These are phyloP conservation scores for Phialemonium atrogriseum DNA, from an alignment of 2,329 filamentous ascomycete genomes.

Conservation along the genomic window DNA sequence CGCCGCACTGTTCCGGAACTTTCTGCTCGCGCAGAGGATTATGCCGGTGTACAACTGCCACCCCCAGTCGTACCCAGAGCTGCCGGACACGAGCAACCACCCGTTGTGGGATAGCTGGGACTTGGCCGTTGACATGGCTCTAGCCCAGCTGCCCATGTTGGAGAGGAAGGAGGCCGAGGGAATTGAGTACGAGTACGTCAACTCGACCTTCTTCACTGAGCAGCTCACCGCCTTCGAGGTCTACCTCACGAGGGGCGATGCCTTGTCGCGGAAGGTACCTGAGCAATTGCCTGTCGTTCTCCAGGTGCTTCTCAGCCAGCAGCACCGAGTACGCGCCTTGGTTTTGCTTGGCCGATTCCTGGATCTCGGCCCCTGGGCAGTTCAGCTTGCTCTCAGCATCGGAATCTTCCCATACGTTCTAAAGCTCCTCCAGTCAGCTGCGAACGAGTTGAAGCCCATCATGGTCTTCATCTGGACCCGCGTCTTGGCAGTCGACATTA, in stretches of 20 bases:
- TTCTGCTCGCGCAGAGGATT: constrained; percentile 85
- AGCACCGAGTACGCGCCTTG: constrained; percentile 82
- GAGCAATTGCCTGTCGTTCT: constrained; percentile 95
- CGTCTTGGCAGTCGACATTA: constrained; percentile 88
- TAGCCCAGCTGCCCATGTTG: constrained; percentile 80
- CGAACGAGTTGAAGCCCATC: constrained; percentile 87
- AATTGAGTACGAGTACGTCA: constrained; percentile 82
- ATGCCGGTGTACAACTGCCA: constrained; percentile 97
- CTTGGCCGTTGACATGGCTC: constrained; percentile 87
- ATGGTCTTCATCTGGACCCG: constrained; percentile 99
- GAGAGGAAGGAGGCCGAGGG: constrained; percentile 68
- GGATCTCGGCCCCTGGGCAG: constrained; percentile 93
- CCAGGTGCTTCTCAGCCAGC: constrained; percentile 91
- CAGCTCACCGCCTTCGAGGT: constrained; percentile 96
- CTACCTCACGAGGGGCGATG: constrained; percentile 74
- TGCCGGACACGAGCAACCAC: constrained; percentile 94
- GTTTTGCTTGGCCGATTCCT: constrained; percentile 90
- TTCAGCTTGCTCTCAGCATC: constrained; percentile 95
- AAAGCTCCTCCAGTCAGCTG: constrained; percentile 90
- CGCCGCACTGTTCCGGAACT: constrained; percentile 94
- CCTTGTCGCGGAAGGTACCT: constrained; percentile 76
- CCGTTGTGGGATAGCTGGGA: constrained; percentile 98
- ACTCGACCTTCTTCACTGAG: constrained; percentile 94
- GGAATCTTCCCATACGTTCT: constrained; percentile 99
- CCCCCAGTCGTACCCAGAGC: constrained; percentile 79